These are phyloP conservation scores for Termitomyces sp. DNA, from an alignment of 768 basidiomycete species.

Conservation along the genomic window DNA sequence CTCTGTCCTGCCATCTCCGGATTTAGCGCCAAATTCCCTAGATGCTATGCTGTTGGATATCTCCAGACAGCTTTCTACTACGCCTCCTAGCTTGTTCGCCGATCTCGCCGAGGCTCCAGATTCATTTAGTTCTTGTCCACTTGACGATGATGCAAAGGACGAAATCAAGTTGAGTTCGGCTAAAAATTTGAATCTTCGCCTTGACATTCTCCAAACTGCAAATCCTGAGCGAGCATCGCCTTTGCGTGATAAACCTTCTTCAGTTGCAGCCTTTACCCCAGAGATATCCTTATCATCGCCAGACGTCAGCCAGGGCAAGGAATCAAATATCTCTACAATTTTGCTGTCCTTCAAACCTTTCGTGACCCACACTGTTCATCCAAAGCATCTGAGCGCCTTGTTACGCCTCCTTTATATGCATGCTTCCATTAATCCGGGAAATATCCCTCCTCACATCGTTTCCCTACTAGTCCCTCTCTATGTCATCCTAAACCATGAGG, in stretches of 20 bases:
- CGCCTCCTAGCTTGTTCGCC: slow-evolving; percentile 47
- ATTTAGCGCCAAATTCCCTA: slow-evolving; percentile 30
- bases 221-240: slow-evolving; percentile 32
- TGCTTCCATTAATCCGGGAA: slow-evolving; percentile 66
- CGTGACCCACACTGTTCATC: slow-evolving; percentile 46
- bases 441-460: slow-evolving; percentile 63
- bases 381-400: slow-evolving; percentile 58
- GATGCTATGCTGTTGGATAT: slow-evolving; percentile 49
- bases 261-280: slow-evolving; percentile 19
- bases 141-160: slow-evolving; percentile 44
- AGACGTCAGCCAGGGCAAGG: slow-evolving; percentile 21
- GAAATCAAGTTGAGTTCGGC: slow-evolving; percentile 47
- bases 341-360: slow-evolving; percentile 45
- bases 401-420: slow-evolving; percentile 73
- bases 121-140: slow-evolving; percentile 38
- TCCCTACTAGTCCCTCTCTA: slow-evolving; percentile 71
- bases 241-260: slow-evolving; percentile 26
- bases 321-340: slow-evolving; percentile 33
- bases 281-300: slow-evolving; percentile 36
- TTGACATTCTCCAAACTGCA: slow-evolving; percentile 38
- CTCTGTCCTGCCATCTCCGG: slow-evolving; percentile 36
- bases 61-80: slow-evolving; percentile 52
- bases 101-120: slow-evolving; percentile 55
- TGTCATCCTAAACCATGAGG: slow-evolving; percentile 56
- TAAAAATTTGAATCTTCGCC: slow-evolving; percentile 48